Evolutionary conservation across 208 protist genomes (phyloP), one percentile per base, ranked within the genome.

Genomic region (Naegleria lovaniensis): DNA sequence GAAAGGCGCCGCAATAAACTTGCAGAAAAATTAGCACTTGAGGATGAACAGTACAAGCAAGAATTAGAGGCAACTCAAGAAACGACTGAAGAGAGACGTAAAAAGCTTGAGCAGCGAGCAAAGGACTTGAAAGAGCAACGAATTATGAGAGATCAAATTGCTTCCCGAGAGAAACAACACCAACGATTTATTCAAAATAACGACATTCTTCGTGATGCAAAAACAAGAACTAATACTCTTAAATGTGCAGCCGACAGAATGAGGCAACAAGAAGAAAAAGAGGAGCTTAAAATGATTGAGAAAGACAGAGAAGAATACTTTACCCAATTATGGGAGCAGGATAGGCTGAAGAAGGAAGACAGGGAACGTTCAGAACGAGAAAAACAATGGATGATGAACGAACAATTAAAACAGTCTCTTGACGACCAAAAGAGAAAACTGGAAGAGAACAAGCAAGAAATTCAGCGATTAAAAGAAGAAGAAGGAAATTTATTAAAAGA

Each of bases 341-440:
- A 90, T 55, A 25, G 55, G 6, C 11, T 79, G 29, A 90, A 90
- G 88, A 90, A 90, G 39, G n/a, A 39, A 22, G 41, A 79, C 9
- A 25, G 88, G 38, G 88, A 83, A 58, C 41, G n/a, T 11, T 19
- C 16, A 58, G 88, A 90, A 39, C 9, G 19, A 36, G 52, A 90
- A 55, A 83, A 58, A 36, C 33, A 48, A 40, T 38, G 16, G 16
- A 7, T 29, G 5, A 90, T 90, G 41, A 90, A 90, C 36, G 22
- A 36, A 51, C 38, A 41, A 40, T 55, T 90, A 38, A 83, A 36
- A 15, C 7, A 33, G 3, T 9, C 16, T n/a, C 51, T 90, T 39
- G 79, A 90, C 36, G n/a, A 83, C 43, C 88, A 90, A 58, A 90
- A 79, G 41, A 85, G 43, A 83, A 40, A n/a, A 38, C 22, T 86